These are phyloP conservation scores for Globisporangium spinosum DNA, from an alignment of 352 stramenopile genomes.

Conservation along the genomic window DNA sequence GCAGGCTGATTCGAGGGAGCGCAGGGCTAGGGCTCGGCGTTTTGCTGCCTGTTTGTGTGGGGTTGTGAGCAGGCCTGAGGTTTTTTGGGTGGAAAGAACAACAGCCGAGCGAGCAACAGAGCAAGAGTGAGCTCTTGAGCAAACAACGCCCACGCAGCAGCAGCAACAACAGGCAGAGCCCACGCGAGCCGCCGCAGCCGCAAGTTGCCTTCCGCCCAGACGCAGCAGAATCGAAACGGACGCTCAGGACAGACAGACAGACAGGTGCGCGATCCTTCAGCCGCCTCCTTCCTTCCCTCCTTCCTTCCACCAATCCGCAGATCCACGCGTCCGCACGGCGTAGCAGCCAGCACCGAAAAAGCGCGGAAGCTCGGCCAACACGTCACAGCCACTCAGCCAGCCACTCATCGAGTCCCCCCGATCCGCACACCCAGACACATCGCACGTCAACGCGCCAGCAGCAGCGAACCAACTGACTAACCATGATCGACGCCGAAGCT, in stretches of 20 bases:
- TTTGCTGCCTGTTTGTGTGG: not conserved
- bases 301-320: not conserved
- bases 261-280: not conserved
- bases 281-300: too few species aligned
- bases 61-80: not conserved
- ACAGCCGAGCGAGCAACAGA: not conserved
- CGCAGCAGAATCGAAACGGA: constrained; percentile 13
- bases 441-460: not conserved
- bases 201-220: constrained; percentile 4
- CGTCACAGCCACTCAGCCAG: constrained; percentile 16
- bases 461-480: not conserved
- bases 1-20: not conserved
- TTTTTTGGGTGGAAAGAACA: constrained; percentile 4
- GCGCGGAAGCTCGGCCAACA: constrained; percentile 11
- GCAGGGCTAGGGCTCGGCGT: not conserved
- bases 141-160: not conserved
- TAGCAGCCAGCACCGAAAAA: constrained; percentile 9
- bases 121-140: not conserved
- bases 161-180: not conserved
- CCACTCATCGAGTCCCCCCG: constrained; percentile 5
- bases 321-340: not conserved
- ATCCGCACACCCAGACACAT: constrained; percentile 4
- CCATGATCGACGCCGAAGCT: constrained; percentile 69
- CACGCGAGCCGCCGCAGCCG: not conserved
- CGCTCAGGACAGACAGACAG: not conserved